Conservation (phyloP, 768 basidiomycete species). For the Tricholoma saponaceum region DNA sequence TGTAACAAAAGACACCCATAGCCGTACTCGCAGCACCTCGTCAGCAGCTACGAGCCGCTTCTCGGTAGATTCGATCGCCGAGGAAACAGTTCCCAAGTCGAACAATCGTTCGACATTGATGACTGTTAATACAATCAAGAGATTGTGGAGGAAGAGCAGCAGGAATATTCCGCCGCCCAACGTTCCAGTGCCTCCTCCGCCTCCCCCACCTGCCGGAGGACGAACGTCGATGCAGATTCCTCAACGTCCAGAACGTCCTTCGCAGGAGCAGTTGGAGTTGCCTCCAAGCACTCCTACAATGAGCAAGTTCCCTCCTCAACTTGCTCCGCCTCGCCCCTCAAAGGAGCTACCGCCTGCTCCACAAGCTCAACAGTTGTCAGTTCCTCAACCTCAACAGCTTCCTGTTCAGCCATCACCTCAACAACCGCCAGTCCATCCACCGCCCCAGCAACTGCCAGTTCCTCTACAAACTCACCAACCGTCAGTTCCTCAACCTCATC, state of each 20-base stretch:
- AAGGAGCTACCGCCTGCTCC: conserved; percentile 21
- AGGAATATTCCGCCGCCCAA: conserved; percentile 42
- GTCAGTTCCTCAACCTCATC: neutral
- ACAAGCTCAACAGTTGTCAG: conserved; percentile 17
- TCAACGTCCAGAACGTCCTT: conserved; percentile 33
- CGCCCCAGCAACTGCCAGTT: neutral
- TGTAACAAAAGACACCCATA: conserved; percentile 19
- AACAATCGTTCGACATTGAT: conserved; percentile 53
- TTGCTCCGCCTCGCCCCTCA: conserved; percentile 14
- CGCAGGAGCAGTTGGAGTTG: conserved; percentile 32
- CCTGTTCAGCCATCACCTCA: conserved; percentile 1
- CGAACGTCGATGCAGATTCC: conserved; percentile 28
- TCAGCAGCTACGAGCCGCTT: conserved; percentile 56
- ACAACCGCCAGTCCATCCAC: neutral
- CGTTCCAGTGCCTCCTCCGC: conserved; percentile 43
- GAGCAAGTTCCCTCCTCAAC: conserved; percentile 24
- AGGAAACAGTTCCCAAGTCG: conserved; percentile 21
- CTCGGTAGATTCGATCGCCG: conserved; percentile 67
- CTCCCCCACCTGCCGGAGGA: conserved; percentile 20
- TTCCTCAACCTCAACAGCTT: conserved; percentile 10
- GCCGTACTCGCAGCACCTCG: conserved; percentile 17
- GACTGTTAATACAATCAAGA: conserved; percentile 70
- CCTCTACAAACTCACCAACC: neutral
- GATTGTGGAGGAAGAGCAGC: conserved; percentile 75
- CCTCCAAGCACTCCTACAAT: conserved; percentile 26